phyloP scores from a whole-genome alignment of 1,139 yeast genomes.

The Yamadazyma epiphylla region DNA sequence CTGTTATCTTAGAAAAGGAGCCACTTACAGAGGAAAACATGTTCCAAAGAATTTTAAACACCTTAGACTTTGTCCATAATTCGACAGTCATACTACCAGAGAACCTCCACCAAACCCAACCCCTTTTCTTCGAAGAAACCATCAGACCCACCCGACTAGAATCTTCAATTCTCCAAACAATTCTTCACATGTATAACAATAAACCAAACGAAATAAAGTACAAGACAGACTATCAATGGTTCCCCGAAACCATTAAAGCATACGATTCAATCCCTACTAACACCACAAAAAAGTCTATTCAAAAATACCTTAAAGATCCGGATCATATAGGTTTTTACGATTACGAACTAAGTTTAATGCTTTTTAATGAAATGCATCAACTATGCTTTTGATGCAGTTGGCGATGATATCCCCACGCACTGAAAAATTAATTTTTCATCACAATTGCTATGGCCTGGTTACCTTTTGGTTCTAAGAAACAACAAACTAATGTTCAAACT shows the following conservation, averaged over 20 bases:
- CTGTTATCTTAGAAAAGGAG: conserved; percentile 10
- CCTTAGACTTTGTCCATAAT: conserved; percentile 37
- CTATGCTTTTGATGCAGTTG: conserved; percentile 20
- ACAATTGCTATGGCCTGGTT: conserved; percentile 13
- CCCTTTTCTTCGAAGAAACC: conserved; percentile 20
- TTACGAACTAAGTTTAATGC: conserved; percentile 28
- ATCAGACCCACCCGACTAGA: conserved; percentile 19
- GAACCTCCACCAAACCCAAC: conserved; percentile 11
- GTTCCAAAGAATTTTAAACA: conserved; percentile 24
- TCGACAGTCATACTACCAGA: conserved; percentile 25
- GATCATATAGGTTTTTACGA: conserved; percentile 13
- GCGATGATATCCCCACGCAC: not conserved
- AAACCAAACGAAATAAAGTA: conserved; percentile 27
- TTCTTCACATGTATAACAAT: conserved; percentile 27
- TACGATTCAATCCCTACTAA: conserved; percentile 8
- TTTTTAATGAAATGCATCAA: conserved; percentile 28
- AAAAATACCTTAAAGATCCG: conserved; percentile 5
- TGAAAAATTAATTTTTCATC: not conserved
- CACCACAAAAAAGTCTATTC: conserved; percentile 10
- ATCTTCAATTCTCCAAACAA: conserved; percentile 22
- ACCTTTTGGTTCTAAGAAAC: conserved; percentile 6
- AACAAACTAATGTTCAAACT: conserved; percentile 15
- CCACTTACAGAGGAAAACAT: conserved; percentile 14
- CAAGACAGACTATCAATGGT: conserved; percentile 29
- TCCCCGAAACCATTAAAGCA: conserved; percentile 9